These are phyloP conservation scores for Dothideomycetes sp. DNA, from an alignment of 2,329 filamentous ascomycete genomes.

Conservation along the genomic window DNA sequence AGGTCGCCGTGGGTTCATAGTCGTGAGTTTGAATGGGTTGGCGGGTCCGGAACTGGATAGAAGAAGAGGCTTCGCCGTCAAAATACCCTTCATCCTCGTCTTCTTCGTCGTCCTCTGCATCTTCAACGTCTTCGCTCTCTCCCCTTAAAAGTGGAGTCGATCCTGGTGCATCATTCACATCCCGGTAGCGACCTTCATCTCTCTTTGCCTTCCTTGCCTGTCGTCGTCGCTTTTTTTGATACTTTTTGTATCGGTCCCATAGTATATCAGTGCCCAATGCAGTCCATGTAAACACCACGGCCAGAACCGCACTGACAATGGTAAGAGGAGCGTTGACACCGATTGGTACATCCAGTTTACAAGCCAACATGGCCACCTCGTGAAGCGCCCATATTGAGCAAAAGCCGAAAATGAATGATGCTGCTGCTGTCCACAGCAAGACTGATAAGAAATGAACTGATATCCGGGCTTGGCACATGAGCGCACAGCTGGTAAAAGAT, in stretches of 20 bases:
- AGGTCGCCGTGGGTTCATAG: too few relatives aligned
- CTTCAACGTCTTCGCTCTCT: not conserved
- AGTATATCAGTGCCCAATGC: constrained; percentile 18
- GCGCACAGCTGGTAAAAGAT: constrained; percentile 22
- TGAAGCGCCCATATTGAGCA: constrained; percentile 23
- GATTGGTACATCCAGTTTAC: constrained; percentile 20
- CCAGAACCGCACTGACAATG: constrained; percentile 13
- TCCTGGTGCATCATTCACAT: not conserved
- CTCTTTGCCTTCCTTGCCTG: not conserved
- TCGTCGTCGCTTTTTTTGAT: constrained; percentile 7
- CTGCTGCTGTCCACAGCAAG: constrained; percentile 19
- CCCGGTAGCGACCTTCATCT: not conserved
- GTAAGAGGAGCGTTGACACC: constrained; percentile 18
- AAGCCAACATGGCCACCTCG: constrained; percentile 23
- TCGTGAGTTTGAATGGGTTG: too few relatives aligned
- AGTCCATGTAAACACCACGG: constrained; percentile 12
- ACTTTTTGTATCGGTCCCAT: constrained; percentile 14
- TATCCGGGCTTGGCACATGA: constrained; percentile 22
- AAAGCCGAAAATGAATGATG: constrained; percentile 22
- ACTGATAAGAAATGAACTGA: constrained; percentile 18
- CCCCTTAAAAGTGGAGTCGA: not conserved
- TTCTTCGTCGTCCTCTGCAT: not conserved
- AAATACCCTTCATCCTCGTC: not conserved
- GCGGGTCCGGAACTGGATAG: not conserved
- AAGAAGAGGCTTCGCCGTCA: not conserved